Conservation (phyloP, 2,329 filamentous ascomycete genomes). For the Talaromyces pinophilus region DNA sequence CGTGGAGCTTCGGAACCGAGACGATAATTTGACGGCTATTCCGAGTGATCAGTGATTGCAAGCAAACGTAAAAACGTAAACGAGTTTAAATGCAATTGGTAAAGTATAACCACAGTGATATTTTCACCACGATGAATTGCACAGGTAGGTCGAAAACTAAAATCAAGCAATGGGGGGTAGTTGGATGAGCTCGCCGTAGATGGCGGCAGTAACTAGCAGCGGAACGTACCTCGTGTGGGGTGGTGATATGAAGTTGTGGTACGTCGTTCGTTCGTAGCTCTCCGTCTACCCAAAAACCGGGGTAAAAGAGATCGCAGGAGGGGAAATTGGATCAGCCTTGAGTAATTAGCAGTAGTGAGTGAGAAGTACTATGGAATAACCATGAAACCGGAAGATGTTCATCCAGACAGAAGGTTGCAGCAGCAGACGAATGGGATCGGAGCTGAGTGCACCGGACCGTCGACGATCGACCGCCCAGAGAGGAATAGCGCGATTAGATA, state of each 20-base stretch:
- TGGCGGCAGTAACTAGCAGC: slow-evolving; percentile 1
- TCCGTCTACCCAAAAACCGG: neutral
- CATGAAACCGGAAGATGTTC: neutral
- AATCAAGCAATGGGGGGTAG: neutral
- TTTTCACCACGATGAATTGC: neutral
- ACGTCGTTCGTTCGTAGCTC: neutral
- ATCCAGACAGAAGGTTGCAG: neutral
- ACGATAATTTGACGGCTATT: neutral
- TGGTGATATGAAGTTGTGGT: slow-evolving; percentile 3
- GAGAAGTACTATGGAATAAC: neutral
- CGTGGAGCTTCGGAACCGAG: neutral
- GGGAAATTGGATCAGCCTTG: too few species aligned
- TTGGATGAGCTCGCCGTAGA: slow-evolving; percentile 2
- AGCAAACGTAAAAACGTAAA: neutral
- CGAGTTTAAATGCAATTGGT: too few species aligned
- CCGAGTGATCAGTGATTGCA: neutral
- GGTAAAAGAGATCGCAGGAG: neutral
- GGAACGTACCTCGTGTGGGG: slow-evolving; percentile 18
- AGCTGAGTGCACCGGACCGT: slow-evolving; percentile 14
- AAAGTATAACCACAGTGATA: neutral
- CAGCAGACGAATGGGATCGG: slow-evolving; percentile 8
- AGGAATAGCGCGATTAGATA: neutral
- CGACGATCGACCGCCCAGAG: slow-evolving; percentile 11
- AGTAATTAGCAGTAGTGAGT: neutral
- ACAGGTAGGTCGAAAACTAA: neutral